phyloP scores from a whole-genome alignment of 768 basidiomycete genomes.

The Kwoniella newhampshirensis region DNA sequence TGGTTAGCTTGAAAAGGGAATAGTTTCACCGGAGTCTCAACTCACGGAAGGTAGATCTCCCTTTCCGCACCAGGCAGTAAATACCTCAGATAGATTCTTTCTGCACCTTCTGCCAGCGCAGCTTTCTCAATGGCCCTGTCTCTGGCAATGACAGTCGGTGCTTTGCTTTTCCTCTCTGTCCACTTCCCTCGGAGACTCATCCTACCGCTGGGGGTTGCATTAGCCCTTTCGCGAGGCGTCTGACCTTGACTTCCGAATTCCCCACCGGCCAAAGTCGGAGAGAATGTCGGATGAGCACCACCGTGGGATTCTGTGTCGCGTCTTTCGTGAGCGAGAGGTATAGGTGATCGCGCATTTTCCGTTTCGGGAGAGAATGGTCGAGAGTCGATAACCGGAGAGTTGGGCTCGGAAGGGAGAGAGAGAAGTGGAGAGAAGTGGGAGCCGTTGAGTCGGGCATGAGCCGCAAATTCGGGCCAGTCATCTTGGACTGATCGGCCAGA shows the following conservation, averaged over 20 bases:
- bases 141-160: constrained; percentile 91
- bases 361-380: neutral
- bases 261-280: constrained; percentile 9
- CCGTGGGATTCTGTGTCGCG: constrained; percentile 50
- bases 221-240: constrained; percentile 17
- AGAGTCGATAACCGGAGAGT: constrained; percentile 1
- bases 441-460: constrained; percentile 84
- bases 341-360: constrained; percentile 1
- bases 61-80: constrained; percentile 87
- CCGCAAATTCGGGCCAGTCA: constrained; percentile 98
- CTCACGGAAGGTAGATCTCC: constrained; percentile 88
- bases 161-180: constrained; percentile 47
- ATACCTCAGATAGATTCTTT: constrained; percentile 93
- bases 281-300: constrained; percentile 6
- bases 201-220: constrained; percentile 7
- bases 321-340: constrained; percentile 22
- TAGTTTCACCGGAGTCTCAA: neutral
- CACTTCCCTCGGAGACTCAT: constrained; percentile 22
- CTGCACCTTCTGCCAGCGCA: constrained; percentile 88
- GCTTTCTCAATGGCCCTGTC: constrained; percentile 83
- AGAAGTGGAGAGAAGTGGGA: constrained; percentile 91
- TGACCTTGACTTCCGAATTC: constrained; percentile 1
- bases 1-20: neutral
- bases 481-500: constrained; percentile 88
- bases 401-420: constrained; percentile 54